Evolutionary conservation across 2,329 filamentous ascomycete genomes (phyloP).

Genomic region (Metarhizium robertsii): DNA sequence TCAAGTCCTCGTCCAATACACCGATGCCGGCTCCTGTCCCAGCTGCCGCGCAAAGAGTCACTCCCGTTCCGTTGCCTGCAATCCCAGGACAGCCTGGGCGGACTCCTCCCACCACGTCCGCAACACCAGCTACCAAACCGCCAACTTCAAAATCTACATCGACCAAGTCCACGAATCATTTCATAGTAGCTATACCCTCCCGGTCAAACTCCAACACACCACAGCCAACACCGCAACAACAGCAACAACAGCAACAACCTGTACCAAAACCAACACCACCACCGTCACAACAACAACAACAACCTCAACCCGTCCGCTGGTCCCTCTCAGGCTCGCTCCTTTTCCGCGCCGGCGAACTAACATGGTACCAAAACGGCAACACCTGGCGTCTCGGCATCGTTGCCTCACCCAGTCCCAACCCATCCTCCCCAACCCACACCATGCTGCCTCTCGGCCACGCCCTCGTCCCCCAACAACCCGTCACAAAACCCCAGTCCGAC

Average conservation of each 20-base stretch:
- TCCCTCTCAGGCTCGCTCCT: conserved; percentile 25
- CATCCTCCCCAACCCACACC: conserved; percentile 17
- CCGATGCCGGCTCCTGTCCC: conserved; percentile 6
- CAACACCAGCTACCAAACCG: neutral
- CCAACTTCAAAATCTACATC: conserved; percentile 8
- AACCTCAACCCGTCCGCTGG: conserved; percentile 19
- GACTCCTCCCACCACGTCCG: conserved; percentile 19
- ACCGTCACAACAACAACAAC: conserved; percentile 7
- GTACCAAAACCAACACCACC: conserved; percentile 4
- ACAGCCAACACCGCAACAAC: conserved; percentile 3
- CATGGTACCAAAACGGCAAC: conserved; percentile 38
- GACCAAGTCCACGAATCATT: conserved; percentile 10
- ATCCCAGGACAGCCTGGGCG: conserved; percentile 23
- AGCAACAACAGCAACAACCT: conserved; percentile 6
- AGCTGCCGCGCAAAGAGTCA: conserved; percentile 17
- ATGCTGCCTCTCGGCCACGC: conserved; percentile 33
- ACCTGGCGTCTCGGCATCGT: conserved; percentile 41
- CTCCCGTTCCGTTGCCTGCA: conserved; percentile 26
- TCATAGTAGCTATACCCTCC: conserved; percentile 9
- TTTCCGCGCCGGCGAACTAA: conserved; percentile 39
- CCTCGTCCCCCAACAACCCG: conserved; percentile 26
- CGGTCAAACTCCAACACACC: conserved; percentile 3
- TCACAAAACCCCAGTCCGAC: conserved; percentile 29
- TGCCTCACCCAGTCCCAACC: conserved; percentile 13
- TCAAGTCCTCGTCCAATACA: conserved; percentile 3